A percentile compares a stretch with the other conserved stretches of the same genome.
These are phyloP conservation scores for Mycena belliarum DNA, from an alignment of 768 basidiomycete genomes.

Conservation along the genomic window DNA sequence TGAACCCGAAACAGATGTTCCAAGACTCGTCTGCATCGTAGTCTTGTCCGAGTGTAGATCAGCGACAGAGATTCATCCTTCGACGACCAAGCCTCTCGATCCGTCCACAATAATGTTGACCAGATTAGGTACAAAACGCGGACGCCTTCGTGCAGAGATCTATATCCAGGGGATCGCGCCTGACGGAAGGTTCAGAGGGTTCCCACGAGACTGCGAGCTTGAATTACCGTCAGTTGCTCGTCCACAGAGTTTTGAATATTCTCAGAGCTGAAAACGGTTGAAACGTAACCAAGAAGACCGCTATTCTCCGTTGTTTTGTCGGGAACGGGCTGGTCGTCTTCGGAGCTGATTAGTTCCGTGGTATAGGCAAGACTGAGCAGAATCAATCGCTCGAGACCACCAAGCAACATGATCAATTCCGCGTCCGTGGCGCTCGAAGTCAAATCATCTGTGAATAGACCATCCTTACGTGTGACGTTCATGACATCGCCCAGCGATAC, in stretches of 20 bases:
- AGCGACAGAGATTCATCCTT: slow-evolving; percentile 69
- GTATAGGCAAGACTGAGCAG: slow-evolving; percentile 67
- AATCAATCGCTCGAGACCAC: slow-evolving; percentile 80
- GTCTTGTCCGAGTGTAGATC: slow-evolving; percentile 65
- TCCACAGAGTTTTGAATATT: slow-evolving; percentile 42
- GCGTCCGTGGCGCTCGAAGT: slow-evolving; percentile 65
- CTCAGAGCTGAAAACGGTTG: slow-evolving; percentile 88
- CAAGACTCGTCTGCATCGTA: slow-evolving; percentile 74
- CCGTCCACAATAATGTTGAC: slow-evolving; percentile 57
- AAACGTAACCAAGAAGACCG: slow-evolving; percentile 87
- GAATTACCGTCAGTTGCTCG: slow-evolving; percentile 60
- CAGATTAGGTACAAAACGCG: slow-evolving; percentile 78
- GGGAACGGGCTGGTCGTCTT: slow-evolving; percentile 53
- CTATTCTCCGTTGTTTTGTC: slow-evolving; percentile 61
- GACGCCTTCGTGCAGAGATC: slow-evolving; percentile 78
- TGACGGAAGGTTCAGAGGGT: slow-evolving; percentile 27
- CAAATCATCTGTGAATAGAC: slow-evolving; percentile 43
- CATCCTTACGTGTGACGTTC: slow-evolving; percentile 38
- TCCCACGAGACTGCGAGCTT: not conserved
- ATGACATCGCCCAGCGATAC: slow-evolving; percentile 56
- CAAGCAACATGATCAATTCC: slow-evolving; percentile 82
- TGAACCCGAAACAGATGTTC: slow-evolving; percentile 85
- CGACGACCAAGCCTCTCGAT: slow-evolving; percentile 46
- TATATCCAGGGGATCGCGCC: slow-evolving; percentile 75
- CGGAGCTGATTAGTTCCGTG: slow-evolving; percentile 46